Conservation (phyloP, 2,329 filamentous ascomycete species). For the Sarocladium kiliense region DNA sequence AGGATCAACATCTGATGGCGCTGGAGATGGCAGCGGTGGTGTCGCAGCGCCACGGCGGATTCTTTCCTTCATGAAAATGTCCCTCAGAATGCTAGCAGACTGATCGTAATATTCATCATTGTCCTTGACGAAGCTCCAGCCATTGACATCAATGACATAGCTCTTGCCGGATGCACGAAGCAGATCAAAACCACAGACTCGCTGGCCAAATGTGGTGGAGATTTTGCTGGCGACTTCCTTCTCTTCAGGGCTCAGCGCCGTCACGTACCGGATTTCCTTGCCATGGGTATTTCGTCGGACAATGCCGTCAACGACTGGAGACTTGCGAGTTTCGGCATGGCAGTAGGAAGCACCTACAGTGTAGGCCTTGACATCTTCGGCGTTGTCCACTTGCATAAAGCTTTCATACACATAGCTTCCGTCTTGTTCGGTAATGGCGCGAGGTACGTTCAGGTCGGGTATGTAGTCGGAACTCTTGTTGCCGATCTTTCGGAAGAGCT, state of each 20-base stretch:
- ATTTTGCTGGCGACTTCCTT: conserved; percentile 84
- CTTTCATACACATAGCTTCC: conserved; percentile 96
- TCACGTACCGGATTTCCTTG: conserved; percentile 95
- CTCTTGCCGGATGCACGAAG: conserved; percentile 83
- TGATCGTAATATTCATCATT: conserved; percentile 98
- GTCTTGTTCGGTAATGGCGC: conserved; percentile 73
- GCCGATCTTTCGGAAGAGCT: conserved; percentile 93
- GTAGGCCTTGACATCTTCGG: conserved; percentile 97
- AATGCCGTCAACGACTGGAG: conserved; percentile 91
- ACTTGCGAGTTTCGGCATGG: conserved; percentile 95
- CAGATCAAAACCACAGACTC: conserved; percentile 93
- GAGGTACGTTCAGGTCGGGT: conserved; percentile 66
- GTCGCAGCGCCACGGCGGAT: conserved; percentile 57
- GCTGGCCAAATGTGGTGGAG: conserved; percentile 84
- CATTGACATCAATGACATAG: conserved; percentile 98
- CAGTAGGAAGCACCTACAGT: conserved; percentile 91
- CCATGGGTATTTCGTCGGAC: conserved; percentile 95
- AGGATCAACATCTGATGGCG: conserved; percentile 38
- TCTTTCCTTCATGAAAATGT: conserved; percentile 83
- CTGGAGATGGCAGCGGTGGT: conserved; percentile 46
- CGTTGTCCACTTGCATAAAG: conserved; percentile 93
- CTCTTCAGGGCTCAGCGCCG: conserved; percentile 74
- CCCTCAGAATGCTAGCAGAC: conserved; percentile 76
- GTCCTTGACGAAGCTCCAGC: conserved; percentile 99
- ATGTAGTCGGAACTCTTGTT: conserved; percentile 99